Base-by-base conservation (phyloP, 306 rosid species). In the Malus asiatica region DNA sequence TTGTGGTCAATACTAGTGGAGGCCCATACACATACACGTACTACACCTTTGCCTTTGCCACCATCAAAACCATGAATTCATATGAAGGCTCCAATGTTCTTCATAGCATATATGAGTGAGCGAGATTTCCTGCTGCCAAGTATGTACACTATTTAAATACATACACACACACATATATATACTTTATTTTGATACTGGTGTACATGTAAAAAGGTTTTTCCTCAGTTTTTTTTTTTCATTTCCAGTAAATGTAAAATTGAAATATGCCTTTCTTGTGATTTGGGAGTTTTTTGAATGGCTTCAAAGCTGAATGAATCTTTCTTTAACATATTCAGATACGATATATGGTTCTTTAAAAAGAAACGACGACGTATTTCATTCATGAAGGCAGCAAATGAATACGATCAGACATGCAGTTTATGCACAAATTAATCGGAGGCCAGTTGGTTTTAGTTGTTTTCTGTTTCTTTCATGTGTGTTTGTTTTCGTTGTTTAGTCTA, bases 1-100 rank as follows among this genome's bases (percentile, higher is more conserved):
- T 88, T 93, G 22, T 93, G 98, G 98, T 93, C 98, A 16, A 93
- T 93, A 71, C 85, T 93, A 55, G 97, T 91, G 90, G 97, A 91
- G 73, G 88, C 97, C 82, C 86, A 88, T 76, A 44, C 88, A 65
- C 77, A 60, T 42, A 73, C 68, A 44, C 20, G 16, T 48, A 48
- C 20, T 6, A 48, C 55, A 62, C 79, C 88, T 70, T 73, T 86
- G 74, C 92, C 89, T 67, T 78, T 86, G 74, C 92, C 89, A 86
- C 92, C 89, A 86, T 68, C 84, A 8, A 83, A 85, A 84, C 69
- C 76, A 44, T 88, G 87, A 89, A 75, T 57, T 19, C 25, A 57
- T 57, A 57, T 8, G 68, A 64, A 32, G 78, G 71, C 55, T 46
- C 44, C 12, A 44, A 52, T 59, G 79, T 30, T 76, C 74, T 30